Evolutionary conservation across 345 rosid species (phyloP).

Genomic region (Murraya paniculata): DNA sequence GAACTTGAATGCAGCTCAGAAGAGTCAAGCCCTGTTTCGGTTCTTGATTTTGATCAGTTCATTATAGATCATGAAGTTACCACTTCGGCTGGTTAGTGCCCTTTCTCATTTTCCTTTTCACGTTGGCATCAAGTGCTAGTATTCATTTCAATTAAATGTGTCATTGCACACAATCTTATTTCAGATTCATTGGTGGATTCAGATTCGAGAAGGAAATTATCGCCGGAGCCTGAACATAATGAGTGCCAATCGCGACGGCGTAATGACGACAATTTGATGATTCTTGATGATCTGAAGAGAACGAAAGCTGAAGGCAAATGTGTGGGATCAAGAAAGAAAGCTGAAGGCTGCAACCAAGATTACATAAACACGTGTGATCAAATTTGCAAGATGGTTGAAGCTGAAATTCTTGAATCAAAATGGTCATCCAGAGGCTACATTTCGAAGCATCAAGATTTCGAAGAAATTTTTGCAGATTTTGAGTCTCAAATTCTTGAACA

Average conservation of each 20-base stretch:
- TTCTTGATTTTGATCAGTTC: conserved; percentile 65
- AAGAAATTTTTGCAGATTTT: conserved; percentile 36
- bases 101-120: not conserved
- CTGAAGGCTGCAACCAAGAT: not conserved
- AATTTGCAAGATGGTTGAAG: conserved; percentile 23
- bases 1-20: conserved; percentile 52
- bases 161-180: not conserved
- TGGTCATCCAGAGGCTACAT: conserved; percentile 19
- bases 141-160: not conserved
- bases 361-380: conserved; percentile 23
- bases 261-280: conserved; percentile 11
- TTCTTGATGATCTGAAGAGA: conserved; percentile 8
- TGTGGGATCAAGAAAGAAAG: conserved; percentile 14
- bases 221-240: conserved; percentile 25
- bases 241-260: conserved; percentile 1
- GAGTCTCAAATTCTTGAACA: conserved; percentile 33
- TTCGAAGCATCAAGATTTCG: conserved; percentile 24
- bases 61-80: conserved; percentile 32
- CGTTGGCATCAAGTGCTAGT: not conserved
- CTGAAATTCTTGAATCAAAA: conserved; percentile 19
- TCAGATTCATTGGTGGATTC: conserved; percentile 12
- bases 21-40: conserved; percentile 85
- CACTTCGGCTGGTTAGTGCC: conserved; percentile 34
- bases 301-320: conserved; percentile 13
- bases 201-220: conserved; percentile 28